Base-by-base conservation (phyloP, 768 basidiomycete species). In the Panaeolus cyanescens region DNA sequence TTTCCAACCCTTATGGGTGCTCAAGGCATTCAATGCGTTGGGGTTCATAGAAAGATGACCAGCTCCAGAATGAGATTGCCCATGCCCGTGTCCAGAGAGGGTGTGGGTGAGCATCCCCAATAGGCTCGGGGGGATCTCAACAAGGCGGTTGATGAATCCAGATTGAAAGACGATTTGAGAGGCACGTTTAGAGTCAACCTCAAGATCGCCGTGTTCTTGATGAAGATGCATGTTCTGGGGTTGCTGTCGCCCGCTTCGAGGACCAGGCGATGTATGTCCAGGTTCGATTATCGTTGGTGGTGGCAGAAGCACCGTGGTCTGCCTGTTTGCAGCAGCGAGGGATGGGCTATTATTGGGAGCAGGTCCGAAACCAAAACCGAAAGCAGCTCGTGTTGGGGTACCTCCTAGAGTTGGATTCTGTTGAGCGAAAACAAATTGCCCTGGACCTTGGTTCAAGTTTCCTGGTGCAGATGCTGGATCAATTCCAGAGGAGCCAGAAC, bases 101-200 rank as follows among this genome's bases (percentile, higher is more conserved):
- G 22, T 13, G 12, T 50, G 45, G 22, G 45, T 50, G 7, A 50
- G 45, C 45, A 50, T 50, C 4, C 45, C 45, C 17, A 42, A 64
- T 54, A 71, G 66, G 59, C 70, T 71, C 4, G 68, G 73, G 0
- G 85, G 82, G 2, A 81, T 76, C 55, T 86, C 84, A 12, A 83
- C 82, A 32, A 89, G 76, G 30, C 89, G 87, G 70, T 93, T 93
- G 68, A 95, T 79, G 68, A 95, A 91, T 0, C 92, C 90, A 25
- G 84, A 78, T 64, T 86, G 83, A 65, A 88, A 88, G 12, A 93
- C 79, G 58, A 95, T 88, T 72, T 96, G 93, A 1, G 93, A 95
- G 0, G 87, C 77, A 17, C 91, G 83, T 66, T 82, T 89, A 15
- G 77, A 68, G 55, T 83, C 79, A 10, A 59, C 25, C 5, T 50